Evolutionary conservation across 108 stramenopile genomes (phyloP), one percentile per base, ranked within the genome.

Genomic region (Skeletonema potamos): DNA sequence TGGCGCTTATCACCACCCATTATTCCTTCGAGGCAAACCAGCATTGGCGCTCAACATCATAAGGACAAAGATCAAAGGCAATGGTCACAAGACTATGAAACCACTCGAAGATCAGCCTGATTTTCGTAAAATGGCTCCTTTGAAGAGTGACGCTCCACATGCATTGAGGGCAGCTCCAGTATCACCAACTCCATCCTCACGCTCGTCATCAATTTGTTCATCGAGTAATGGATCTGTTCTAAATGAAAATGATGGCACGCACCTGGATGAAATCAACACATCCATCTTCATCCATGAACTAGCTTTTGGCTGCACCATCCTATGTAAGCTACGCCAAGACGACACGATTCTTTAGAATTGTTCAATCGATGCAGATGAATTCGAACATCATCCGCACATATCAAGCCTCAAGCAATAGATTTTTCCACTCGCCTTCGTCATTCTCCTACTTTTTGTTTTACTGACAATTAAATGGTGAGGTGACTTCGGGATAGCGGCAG

Each of bases 51-150:
- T 72, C 66, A 67, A 66, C 27, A 87, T 92, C 67, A 41, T 64
- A 6, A 79, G 91, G 9, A 83, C 77, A 43, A 89, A 89, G 80
- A 77, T 92, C 63, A 92, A 92, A 85, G 91, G 91, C 26, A 88
- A 82, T 56, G 79, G 81, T 20, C 85, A 87, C 63, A 89, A 88
- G 85, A 72, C 71, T 3, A 68, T 64, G 67, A 63, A 57, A 59
- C 36, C 62, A 29, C 54, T 62, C 4, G 71, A 68, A 6, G 79
- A 77, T 17, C 89, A 92, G 51, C 91, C 91, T 18, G 79, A 92
- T 58, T 89, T 92, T 70, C 86, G 88, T 55, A 34, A 67, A 2
- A 89, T 89, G 88, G 62, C 77, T 17, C 77, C 83, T 28, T 37
- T 87, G n/a, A 66, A 27, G 37, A 68, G 24, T 34, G 58, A 46